Conservation (phyloP, 2,329 filamentous ascomycete genomes). For the Chaetomium sp. region DNA sequence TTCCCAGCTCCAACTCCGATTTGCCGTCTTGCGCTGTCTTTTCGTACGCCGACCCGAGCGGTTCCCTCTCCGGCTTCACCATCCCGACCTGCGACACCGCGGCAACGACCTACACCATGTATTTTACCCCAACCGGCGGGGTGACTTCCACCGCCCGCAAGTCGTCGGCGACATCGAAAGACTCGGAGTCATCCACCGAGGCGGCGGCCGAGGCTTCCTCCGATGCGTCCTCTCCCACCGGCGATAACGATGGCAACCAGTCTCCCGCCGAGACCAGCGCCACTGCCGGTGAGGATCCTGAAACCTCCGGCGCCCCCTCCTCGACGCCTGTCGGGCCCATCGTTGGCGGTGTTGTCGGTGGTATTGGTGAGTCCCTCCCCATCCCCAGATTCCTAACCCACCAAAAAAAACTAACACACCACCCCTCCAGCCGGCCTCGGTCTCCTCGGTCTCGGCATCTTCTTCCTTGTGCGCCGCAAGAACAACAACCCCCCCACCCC, state of each 20-base stretch:
- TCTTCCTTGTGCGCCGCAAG: constrained; percentile 27
- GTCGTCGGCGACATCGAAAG: neutral
- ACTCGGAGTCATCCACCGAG: neutral
- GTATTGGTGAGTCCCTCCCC: constrained; percentile 24
- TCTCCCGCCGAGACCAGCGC: constrained; percentile 6
- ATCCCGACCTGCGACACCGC: constrained; percentile 25
- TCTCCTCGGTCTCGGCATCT: constrained; percentile 24
- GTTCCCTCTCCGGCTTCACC: constrained; percentile 25
- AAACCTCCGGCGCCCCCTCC: neutral
- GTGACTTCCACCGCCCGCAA: neutral
- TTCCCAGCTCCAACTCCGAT: constrained; percentile 26
- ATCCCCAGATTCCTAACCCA: neutral
- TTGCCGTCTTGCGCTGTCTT: constrained; percentile 26
- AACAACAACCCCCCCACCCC: neutral
- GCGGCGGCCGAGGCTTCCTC: constrained; percentile 27
- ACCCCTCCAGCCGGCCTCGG: constrained; percentile 20
- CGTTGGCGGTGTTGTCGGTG: constrained; percentile 31
- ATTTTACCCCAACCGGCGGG: constrained; percentile 1
- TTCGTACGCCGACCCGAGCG: constrained; percentile 19
- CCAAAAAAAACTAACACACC: neutral
- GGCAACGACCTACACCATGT: constrained; percentile 16
- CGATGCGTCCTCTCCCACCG: constrained; percentile 30
- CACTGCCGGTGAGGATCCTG: neutral
- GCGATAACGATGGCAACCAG: neutral
- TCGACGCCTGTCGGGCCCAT: constrained; percentile 26